Conservation (phyloP, 2,329 filamentous ascomycete species). For the Lasiodiplodia sp. region DNA sequence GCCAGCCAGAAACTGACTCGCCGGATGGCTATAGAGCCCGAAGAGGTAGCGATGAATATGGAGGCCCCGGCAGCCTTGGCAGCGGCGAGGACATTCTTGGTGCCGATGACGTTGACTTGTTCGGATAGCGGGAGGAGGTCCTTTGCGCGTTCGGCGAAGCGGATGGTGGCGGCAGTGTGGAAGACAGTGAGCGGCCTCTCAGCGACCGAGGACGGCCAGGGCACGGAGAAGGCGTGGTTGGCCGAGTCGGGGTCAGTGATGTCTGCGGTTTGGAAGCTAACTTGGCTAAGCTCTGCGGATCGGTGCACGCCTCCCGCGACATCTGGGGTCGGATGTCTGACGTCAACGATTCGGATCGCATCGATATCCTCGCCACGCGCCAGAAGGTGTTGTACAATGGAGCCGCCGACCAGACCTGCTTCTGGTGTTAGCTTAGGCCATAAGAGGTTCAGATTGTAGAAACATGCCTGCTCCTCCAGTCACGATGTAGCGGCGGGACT, state of each 20-base stretch:
- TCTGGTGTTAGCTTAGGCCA: background rate
- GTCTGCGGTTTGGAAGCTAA: slow-evolving; percentile 58
- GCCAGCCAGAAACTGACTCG: slow-evolving; percentile 53
- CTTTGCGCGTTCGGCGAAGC: slow-evolving; percentile 57
- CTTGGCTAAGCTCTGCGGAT: slow-evolving; percentile 42
- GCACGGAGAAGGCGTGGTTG: slow-evolving; percentile 54
- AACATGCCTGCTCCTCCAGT: slow-evolving; percentile 47
- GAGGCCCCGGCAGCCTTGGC: slow-evolving; percentile 57
- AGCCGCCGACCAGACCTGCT: slow-evolving; percentile 63
- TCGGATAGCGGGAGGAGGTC: slow-evolving; percentile 56
- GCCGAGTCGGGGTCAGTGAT: slow-evolving; percentile 58
- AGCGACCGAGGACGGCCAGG: slow-evolving; percentile 55
- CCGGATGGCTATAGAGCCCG: slow-evolving; percentile 55
- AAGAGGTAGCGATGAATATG: slow-evolving; percentile 63
- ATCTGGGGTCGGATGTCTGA: slow-evolving; percentile 42
- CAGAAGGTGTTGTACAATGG: slow-evolving; percentile 62
- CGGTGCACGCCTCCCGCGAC: slow-evolving; percentile 53
- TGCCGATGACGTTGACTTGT: slow-evolving; percentile 61
- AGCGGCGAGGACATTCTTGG: slow-evolving; percentile 57
- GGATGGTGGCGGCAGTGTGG: slow-evolving; percentile 64
- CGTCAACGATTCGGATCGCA: slow-evolving; percentile 63
- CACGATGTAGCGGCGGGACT: slow-evolving; percentile 48
- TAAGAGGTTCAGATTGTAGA: background rate
- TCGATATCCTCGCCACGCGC: slow-evolving; percentile 59
- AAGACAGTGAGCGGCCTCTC: slow-evolving; percentile 62